A percentile compares a stretch with the other conserved stretches of the same genome.
These are phyloP conservation scores for Cokeromyces recurvatus DNA, from an alignment of 371 early-diverging fungal genomes.

Conservation along the genomic window DNA sequence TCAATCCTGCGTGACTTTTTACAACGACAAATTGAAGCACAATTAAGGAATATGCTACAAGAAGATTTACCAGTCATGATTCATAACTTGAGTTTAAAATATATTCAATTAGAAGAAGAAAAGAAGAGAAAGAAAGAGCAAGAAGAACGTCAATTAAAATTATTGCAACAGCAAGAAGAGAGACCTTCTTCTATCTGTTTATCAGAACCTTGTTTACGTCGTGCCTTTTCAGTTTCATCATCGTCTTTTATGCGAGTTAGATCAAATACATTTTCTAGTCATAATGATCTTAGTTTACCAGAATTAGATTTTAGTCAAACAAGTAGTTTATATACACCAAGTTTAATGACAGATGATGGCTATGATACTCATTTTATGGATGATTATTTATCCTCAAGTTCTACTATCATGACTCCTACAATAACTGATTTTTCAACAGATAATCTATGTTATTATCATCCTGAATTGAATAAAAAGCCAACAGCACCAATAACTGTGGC, in stretches of 20 bases:
- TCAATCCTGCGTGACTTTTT: conserved; percentile 80
- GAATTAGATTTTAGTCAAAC: conserved; percentile 3
- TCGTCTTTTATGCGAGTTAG: not conserved
- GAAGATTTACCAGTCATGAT: conserved; percentile 93
- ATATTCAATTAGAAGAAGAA: conserved; percentile 21
- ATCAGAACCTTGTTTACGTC: no score
- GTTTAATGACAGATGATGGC: no score
- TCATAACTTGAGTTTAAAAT: conserved; percentile 70
- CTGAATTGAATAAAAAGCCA: no score
- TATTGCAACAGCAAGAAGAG: not conserved
- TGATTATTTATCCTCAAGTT: no score
- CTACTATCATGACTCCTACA: no score
- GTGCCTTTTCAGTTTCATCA: not conserved
- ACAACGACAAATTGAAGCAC: conserved; percentile 89
- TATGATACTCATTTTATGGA: no score
- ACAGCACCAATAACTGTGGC: conserved; percentile 8
- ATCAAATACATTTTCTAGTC: not conserved
- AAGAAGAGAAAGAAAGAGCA: conserved; percentile 12
- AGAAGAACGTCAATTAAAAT: conserved; percentile 3
- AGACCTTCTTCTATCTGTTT: no score
- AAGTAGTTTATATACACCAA: no score
- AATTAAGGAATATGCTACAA: conserved; percentile 82
- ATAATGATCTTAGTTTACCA: conserved; percentile 3
- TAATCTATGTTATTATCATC: no score
- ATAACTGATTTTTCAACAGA: no score